phyloP scores from a whole-genome alignment of 1,139 yeast species.

The Groenewaldozyma auringiensis region DNA sequence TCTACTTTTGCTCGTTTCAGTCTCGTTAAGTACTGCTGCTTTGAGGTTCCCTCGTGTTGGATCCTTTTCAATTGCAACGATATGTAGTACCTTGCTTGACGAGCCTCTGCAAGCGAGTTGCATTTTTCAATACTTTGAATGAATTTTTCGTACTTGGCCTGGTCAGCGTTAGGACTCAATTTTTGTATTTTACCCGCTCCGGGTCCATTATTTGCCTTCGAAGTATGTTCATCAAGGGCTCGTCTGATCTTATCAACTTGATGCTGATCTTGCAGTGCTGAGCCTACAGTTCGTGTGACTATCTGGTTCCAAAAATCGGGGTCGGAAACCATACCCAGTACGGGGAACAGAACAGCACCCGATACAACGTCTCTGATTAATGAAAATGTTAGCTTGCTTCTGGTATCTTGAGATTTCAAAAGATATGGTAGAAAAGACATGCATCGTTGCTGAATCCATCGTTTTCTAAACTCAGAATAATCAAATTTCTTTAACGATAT shows the following conservation, averaged over 20 bases:
- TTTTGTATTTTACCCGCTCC: constrained; percentile 6
- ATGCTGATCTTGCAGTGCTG: constrained; percentile 61
- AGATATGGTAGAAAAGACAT: constrained; percentile 44
- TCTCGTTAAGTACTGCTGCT: constrained; percentile 22
- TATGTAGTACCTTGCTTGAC: constrained; percentile 39
- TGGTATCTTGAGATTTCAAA: constrained; percentile 42
- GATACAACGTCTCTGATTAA: constrained; percentile 60
- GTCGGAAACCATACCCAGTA: constrained; percentile 53
- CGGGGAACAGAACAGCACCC: constrained; percentile 46
- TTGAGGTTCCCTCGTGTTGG: constrained; percentile 15
- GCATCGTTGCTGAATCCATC: constrained; percentile 43
- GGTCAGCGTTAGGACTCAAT: constrained; percentile 29
- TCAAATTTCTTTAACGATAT: constrained; percentile 41
- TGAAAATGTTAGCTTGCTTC: constrained; percentile 42
- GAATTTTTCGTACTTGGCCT: constrained; percentile 38
- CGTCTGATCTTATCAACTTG: constrained; percentile 69
- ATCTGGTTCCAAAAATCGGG: constrained; percentile 71
- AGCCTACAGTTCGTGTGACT: constrained; percentile 55
- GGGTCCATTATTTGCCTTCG: constrained; percentile 6
- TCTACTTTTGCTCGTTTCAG: constrained; percentile 24
- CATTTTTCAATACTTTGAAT: constrained; percentile 33
- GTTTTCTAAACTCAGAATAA: constrained; percentile 42
- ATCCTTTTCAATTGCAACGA: constrained; percentile 34
- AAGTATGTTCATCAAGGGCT: constrained; percentile 61
- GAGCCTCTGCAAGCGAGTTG: constrained; percentile 34